These are phyloP conservation scores for Thielaviopsis cerberus DNA, from an alignment of 2,329 filamentous ascomycete genomes.

Conservation along the genomic window DNA sequence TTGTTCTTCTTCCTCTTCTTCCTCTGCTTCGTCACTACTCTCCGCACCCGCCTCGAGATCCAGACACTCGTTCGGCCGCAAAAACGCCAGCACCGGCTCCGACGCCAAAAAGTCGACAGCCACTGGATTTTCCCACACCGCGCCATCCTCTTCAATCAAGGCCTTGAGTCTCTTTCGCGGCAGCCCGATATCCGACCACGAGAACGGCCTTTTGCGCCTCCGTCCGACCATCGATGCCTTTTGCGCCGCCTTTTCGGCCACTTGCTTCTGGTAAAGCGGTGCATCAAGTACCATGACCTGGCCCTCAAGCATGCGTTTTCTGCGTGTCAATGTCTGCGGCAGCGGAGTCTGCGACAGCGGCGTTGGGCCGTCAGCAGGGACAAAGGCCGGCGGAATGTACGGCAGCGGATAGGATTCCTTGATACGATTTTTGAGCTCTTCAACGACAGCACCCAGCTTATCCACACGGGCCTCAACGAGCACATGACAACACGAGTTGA, in stretches of 20 bases:
- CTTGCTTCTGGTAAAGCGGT: slow-evolving; percentile 29
- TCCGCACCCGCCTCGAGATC: neutral
- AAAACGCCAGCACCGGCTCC: slow-evolving; percentile 7
- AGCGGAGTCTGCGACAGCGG: slow-evolving; percentile 1
- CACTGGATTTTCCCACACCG: slow-evolving; percentile 9
- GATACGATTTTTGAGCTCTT: slow-evolving; percentile 27
- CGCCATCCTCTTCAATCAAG: slow-evolving; percentile 10
- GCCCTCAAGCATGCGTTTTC: slow-evolving; percentile 15
- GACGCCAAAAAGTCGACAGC: slow-evolving; percentile 7
- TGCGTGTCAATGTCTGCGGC: slow-evolving; percentile 3
- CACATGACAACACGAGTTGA: slow-evolving; percentile 26
- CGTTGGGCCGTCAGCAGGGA: slow-evolving; percentile 1
- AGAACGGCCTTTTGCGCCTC: slow-evolving; percentile 7
- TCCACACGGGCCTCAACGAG: slow-evolving; percentile 25
- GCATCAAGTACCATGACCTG: slow-evolving; percentile 30
- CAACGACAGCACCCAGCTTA: slow-evolving; percentile 24
- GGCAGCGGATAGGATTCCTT: slow-evolving; percentile 27
- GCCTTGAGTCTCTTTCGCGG: slow-evolving; percentile 7
- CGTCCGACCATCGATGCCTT: neutral
- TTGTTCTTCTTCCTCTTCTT: neutral
- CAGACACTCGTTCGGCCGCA: slow-evolving; percentile 8
- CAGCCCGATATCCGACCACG: slow-evolving; percentile 8
- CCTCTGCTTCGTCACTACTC: neutral
- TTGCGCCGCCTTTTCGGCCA: slow-evolving; percentile 8
- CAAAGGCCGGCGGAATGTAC: slow-evolving; percentile 17